Conservation (phyloP, 2,329 filamentous ascomycete genomes). For the Aspergillus sp. region DNA sequence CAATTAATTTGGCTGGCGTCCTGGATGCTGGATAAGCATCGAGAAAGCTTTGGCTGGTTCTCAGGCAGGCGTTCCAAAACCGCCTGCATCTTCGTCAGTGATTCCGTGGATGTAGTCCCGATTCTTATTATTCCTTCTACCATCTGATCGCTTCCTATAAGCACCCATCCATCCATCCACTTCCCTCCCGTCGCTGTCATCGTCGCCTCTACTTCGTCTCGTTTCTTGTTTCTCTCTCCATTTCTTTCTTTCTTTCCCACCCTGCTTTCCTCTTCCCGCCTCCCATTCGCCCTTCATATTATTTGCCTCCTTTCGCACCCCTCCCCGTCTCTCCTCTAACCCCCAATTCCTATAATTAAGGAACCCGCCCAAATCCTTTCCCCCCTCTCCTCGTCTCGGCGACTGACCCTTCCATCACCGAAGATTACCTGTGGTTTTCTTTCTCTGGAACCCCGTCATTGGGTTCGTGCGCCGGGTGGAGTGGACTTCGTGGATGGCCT, state of each 20-base stretch:
- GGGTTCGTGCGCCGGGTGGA: conserved; percentile 5
- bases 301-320: not conserved
- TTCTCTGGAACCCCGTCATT: not conserved
- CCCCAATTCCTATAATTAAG: conserved; percentile 1
- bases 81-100: conserved; percentile 11
- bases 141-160: not conserved
- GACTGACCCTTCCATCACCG: not conserved
- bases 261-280: not conserved
- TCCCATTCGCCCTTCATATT: not conserved
- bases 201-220: not conserved
- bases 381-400: not conserved
- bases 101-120: conserved; percentile 10
- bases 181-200: not conserved
- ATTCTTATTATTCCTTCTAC: conserved; percentile 12
- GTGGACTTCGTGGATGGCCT: conserved; percentile 1
- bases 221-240: not conserved
- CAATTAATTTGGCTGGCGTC: not conserved
- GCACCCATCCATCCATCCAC: not conserved
- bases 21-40: not conserved
- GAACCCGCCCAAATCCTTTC: not conserved
- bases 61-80: conserved; percentile 6
- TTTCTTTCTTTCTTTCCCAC: not conserved
- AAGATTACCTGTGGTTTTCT: not conserved
- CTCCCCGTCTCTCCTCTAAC: not conserved
- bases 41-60: not conserved